phyloP scores from a whole-genome alignment of 805 yeast genomes.

The Starmerella tilneyi region DNA sequence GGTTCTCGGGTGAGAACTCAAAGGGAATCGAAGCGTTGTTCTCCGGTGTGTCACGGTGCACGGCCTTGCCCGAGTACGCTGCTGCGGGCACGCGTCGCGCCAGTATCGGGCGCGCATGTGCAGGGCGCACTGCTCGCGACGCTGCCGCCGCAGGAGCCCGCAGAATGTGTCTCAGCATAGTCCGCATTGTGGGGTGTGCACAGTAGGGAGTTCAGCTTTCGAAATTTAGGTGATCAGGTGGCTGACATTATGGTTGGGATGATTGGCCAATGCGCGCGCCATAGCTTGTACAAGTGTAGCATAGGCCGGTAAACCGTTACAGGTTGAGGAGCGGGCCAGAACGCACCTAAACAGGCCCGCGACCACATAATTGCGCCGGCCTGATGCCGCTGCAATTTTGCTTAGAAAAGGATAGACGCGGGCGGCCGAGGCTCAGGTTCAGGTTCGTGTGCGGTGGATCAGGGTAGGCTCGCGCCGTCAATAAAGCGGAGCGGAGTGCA shows the following conservation, averaged over 20 bases:
- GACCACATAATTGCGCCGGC: no score
- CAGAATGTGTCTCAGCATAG: background rate
- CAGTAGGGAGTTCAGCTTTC: background rate
- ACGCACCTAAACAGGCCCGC: no score
- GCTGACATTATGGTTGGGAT: conserved; percentile 9
- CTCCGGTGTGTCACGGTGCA: conserved; percentile 61
- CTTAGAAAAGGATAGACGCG: no score
- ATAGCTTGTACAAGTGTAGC: no score
- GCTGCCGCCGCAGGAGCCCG: background rate
- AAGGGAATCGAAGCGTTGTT: conserved; percentile 62
- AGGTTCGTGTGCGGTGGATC: no score
- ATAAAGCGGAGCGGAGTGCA: no score
- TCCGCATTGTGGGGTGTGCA: background rate
- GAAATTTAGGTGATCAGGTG: conserved; percentile 2
- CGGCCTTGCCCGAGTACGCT: conserved; percentile 27
- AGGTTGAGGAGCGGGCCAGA: no score
- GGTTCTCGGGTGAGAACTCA: conserved; percentile 58
- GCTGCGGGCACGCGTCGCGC: background rate
- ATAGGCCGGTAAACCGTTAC: no score
- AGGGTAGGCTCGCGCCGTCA: no score
- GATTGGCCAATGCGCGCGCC: conserved; percentile 8
- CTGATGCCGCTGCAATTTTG: no score
- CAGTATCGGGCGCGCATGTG: background rate
- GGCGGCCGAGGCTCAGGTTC: no score
- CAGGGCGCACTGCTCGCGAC: background rate